Evolutionary conservation across 2,329 filamentous ascomycete genomes (phyloP).

Genomic region (Pestalotiopsis sp.): DNA sequence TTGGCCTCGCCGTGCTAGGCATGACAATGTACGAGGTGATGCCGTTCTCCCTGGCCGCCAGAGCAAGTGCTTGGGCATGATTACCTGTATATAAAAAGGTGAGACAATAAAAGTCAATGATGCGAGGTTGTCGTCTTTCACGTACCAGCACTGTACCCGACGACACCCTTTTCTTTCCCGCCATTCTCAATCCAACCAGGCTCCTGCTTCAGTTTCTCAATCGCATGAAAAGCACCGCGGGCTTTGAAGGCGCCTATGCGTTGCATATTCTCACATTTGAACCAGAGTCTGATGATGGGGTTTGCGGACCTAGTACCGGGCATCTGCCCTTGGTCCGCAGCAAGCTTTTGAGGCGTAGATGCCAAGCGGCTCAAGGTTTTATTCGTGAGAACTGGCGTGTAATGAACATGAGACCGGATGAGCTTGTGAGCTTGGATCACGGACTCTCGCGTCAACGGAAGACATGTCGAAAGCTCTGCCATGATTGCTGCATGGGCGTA

Average conservation of each 20-base stretch:
- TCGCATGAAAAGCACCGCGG: slow-evolving; percentile 86
- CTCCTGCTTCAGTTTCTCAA: slow-evolving; percentile 67
- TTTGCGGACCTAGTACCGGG: slow-evolving; percentile 45
- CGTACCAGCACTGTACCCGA: slow-evolving; percentile 85
- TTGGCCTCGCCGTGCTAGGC: slow-evolving; percentile 78
- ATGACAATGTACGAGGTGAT: slow-evolving; percentile 90
- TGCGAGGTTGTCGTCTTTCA: slow-evolving; percentile 11
- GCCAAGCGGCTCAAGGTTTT: background rate
- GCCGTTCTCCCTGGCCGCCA: slow-evolving; percentile 75
- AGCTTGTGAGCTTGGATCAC: slow-evolving; percentile 72
- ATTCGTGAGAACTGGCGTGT: slow-evolving; percentile 81
- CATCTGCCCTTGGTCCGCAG: slow-evolving; percentile 42
- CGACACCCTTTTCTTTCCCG: slow-evolving; percentile 69
- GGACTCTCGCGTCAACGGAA: slow-evolving; percentile 71
- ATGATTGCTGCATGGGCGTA: slow-evolving; percentile 32
- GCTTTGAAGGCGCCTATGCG: slow-evolving; percentile 91
- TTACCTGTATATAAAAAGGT: slow-evolving; percentile 62
- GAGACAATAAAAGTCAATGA: background rate
- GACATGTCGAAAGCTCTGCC: slow-evolving; percentile 56
- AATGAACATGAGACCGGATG: slow-evolving; percentile 77
- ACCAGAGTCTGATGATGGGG: slow-evolving; percentile 76
- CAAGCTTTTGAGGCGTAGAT: background rate
- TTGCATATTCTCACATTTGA: slow-evolving; percentile 96
- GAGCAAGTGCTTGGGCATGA: slow-evolving; percentile 88
- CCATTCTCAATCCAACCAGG: slow-evolving; percentile 62